Evolutionary conservation across 2,329 filamentous ascomycete genomes (phyloP).

Genomic region (Fusarium proliferatum): DNA sequence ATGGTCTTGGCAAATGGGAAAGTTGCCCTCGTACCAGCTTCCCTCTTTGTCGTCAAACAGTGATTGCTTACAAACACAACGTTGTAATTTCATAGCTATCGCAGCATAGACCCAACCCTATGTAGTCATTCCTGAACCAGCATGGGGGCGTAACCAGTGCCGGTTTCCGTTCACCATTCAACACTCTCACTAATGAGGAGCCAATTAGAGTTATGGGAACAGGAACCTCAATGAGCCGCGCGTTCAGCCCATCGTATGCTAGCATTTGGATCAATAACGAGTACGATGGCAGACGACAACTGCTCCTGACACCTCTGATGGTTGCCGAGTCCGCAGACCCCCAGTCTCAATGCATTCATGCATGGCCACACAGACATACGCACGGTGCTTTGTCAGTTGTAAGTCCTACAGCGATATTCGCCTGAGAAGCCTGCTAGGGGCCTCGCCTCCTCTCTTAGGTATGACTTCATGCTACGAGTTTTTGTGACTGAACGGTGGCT

Average conservation of each 20-base stretch:
- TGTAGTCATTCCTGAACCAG: too few relatives aligned
- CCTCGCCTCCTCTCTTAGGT: too few relatives aligned
- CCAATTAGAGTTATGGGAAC: rapidly evolving
- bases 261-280: rapidly evolving
- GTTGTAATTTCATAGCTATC: rapidly evolving
- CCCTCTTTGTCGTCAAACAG: too few relatives aligned
- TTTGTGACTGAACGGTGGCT: not conserved
- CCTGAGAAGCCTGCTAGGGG: too few relatives aligned
- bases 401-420: too few relatives aligned
- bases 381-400: too few relatives aligned
- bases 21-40: not conserved
- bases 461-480: too few relatives aligned
- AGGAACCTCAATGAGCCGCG: not conserved
- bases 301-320: not conserved
- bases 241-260: not conserved
- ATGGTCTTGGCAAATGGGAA: not conserved
- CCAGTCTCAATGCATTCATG: not conserved
- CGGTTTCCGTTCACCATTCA: not conserved
- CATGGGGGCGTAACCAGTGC: rapidly evolving
- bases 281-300: too few relatives aligned
- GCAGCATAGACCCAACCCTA: not conserved
- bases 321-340: not conserved
- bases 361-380: not conserved
- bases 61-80: too few relatives aligned
- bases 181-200: not conserved